These are phyloP conservation scores for Lentinula novae-zelandiae DNA, from an alignment of 1,284 basidiomycete species.

Conservation along the genomic window DNA sequence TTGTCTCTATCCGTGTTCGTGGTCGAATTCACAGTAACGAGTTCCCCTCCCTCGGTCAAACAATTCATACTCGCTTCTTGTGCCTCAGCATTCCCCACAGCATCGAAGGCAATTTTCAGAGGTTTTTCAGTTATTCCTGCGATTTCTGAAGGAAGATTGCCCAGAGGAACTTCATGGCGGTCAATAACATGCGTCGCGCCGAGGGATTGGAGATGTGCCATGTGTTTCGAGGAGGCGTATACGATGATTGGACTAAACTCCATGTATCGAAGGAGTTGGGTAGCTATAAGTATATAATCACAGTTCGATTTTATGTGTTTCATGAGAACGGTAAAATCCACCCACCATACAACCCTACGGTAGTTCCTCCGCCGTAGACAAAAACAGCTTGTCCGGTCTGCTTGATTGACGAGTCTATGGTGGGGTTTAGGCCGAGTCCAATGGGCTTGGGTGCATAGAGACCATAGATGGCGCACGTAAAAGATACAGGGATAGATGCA, in stretches of 20 bases:
- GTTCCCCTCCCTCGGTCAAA: background rate
- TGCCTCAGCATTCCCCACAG: background rate
- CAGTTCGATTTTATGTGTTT: background rate
- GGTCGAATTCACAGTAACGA: background rate
- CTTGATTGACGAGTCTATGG: background rate
- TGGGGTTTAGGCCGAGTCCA: slow-evolving; percentile 8
- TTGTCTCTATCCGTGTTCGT: background rate
- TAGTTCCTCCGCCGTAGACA: slow-evolving; percentile 5
- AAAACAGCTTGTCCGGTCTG: background rate
- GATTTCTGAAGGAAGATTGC: slow-evolving; percentile 6
- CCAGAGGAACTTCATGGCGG: slow-evolving; percentile 13
- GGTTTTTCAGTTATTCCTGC: background rate
- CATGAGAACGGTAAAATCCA: background rate
- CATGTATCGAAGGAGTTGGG: slow-evolving; percentile 36
- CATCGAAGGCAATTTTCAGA: slow-evolving; percentile 4
- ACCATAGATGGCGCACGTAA: background rate
- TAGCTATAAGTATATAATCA: slow-evolving; percentile 21
- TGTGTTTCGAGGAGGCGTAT: slow-evolving; percentile 34
- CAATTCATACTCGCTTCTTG: background rate
- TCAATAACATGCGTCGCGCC: slow-evolving; percentile 40
- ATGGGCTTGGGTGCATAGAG: background rate
- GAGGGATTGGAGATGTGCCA: slow-evolving; percentile 28
- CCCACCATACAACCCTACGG: slow-evolving; percentile 12
- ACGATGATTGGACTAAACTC: slow-evolving; percentile 37
- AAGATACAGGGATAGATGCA: slow-evolving; percentile 2